Conservation (phyloP, 2,329 filamentous ascomycete species). For the Fusarium hostae region DNA sequence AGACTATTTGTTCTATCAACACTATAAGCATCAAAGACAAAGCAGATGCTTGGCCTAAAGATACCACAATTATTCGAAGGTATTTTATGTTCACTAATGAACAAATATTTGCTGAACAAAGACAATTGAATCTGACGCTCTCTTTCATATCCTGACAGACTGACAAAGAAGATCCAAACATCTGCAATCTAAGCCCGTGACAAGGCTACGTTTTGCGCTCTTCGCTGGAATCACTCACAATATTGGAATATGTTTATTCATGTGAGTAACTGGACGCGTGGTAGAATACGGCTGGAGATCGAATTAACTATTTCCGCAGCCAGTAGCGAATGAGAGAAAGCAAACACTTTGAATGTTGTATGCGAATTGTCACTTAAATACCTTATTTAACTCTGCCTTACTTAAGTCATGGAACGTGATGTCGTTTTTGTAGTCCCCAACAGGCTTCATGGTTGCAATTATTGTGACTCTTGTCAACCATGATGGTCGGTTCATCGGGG, state of each 20-base stretch:
- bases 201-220: too few relatives aligned
- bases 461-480: too few relatives aligned
- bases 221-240: not conserved
- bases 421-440: not conserved
- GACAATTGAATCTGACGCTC: too few relatives aligned
- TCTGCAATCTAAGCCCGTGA: not conserved
- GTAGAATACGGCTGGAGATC: not conserved
- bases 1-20: not conserved
- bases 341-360: not conserved
- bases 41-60: not conserved
- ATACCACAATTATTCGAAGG: not conserved
- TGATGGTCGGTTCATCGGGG: rapidly evolving
- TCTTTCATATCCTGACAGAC: too few relatives aligned
- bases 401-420: not conserved
- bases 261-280: not conserved
- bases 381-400: too few relatives aligned
- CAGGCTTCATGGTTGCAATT: too few relatives aligned
- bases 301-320: too few relatives aligned
- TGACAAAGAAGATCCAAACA: not conserved
- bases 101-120: not conserved
- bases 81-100: not conserved
- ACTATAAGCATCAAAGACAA: not conserved
- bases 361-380: too few relatives aligned
- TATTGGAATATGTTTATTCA: not conserved
- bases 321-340: not conserved